Evolutionary conservation across 129 eudicot species (phyloP), one percentile per base, ranked within the genome.

Genomic region (Flaveria brownii): DNA sequence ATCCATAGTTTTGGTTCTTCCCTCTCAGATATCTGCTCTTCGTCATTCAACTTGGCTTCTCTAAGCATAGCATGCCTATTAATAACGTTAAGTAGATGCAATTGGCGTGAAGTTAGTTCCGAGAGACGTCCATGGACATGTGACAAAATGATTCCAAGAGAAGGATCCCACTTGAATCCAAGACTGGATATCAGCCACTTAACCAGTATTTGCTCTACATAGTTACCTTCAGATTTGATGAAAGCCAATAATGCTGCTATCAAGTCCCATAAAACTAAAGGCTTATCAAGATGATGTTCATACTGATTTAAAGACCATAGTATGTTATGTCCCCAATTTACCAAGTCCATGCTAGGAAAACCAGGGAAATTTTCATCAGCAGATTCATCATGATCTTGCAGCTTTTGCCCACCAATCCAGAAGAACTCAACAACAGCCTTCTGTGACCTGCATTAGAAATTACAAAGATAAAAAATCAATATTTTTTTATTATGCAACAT

Each of bases 351-450:
- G 42, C 83, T 72, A 11, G 90, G 78, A 54, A 86, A 79, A 68
- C 87, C 96, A 64, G 86, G 82, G 75, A 73, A 77, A 39, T 55
- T 64, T 81, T 89, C 73, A 47, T 75, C 77, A 7, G 78, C 78
- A 13, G 71, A 71, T 23, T 86, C 83, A 25, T 70, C 46, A 70
- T 66, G 49, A 20, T 18, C 17, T 60, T 79, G 80, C 63, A 81
- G 74, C 42, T 84, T 84, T 81, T 89, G 99, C 66, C 99, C 96
- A 66, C 97, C 99, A 47, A 85, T 87, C 99, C 97, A 91, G 70
- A 91, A 86, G 82, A 91, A 95, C 78, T 95, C 99, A 42, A 89
- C 85, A 54, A 91, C 92, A 77, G 90, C 96, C 83, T 86, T 95
- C 71, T 76, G 91, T 52, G 90, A 77, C 86, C 97, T 92, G 90